These are phyloP conservation scores for Dipteronia dyeriana DNA, from an alignment of 345 rosid genomes.

Conservation along the genomic window DNA sequence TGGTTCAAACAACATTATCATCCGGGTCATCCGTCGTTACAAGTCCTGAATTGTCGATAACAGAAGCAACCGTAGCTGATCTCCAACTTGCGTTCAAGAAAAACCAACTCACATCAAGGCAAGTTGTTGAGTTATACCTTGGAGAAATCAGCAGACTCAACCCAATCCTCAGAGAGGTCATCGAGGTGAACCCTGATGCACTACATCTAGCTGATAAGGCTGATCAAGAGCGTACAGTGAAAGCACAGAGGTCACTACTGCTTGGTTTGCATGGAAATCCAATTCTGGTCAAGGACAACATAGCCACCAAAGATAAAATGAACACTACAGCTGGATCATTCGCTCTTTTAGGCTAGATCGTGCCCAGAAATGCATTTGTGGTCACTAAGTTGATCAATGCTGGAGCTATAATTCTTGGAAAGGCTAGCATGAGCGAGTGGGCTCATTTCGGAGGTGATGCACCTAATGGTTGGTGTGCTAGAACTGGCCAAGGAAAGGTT, in stretches of 20 bases:
- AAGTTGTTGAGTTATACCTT: slow-evolving; percentile 56
- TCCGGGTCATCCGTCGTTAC: neutral
- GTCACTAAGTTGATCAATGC: slow-evolving; percentile 54
- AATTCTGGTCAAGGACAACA: slow-evolving; percentile 62
- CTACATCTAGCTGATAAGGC: slow-evolving; percentile 54
- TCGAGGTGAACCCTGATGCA: slow-evolving; percentile 76
- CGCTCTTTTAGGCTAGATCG: slow-evolving; percentile 61
- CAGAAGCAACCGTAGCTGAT: slow-evolving; percentile 48
- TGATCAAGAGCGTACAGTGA: slow-evolving; percentile 48
- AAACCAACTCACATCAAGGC: slow-evolving; percentile 54
- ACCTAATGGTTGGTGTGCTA: slow-evolving; percentile 56
- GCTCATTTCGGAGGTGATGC: slow-evolving; percentile 27
- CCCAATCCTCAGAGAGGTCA: slow-evolving; percentile 50
- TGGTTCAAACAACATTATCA: slow-evolving; percentile 10
- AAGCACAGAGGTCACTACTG: slow-evolving; percentile 11
- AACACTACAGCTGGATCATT: slow-evolving; percentile 74
- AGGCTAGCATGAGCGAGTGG: slow-evolving; percentile 81
- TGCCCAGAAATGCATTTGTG: slow-evolving; percentile 63
- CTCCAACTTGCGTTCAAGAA: slow-evolving; percentile 49
- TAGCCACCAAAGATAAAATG: slow-evolving; percentile 61
- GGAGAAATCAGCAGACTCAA: slow-evolving; percentile 47
- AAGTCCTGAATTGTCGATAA: slow-evolving; percentile 28
- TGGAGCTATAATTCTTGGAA: slow-evolving; percentile 73
- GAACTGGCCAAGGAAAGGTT: slow-evolving; percentile 76
- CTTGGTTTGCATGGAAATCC: slow-evolving; percentile 65